phyloP scores from a whole-genome alignment of 345 rosid species.

The Isatis tinctoria region DNA sequence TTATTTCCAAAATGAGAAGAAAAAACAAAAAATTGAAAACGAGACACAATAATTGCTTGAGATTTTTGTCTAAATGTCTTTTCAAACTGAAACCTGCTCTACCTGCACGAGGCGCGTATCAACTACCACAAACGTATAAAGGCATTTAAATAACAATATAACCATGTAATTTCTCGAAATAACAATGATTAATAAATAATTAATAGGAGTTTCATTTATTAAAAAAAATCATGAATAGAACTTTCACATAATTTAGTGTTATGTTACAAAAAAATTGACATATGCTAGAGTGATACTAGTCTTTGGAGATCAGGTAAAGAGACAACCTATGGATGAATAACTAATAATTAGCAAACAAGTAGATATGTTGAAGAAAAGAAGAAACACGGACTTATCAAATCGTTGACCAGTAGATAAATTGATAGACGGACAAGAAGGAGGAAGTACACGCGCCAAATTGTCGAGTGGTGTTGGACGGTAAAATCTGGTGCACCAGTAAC shows the following conservation, averaged over 20 bases:
- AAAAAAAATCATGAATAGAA: background rate
- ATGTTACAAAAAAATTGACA: background rate
- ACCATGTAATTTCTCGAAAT: background rate
- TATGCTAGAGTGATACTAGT: background rate
- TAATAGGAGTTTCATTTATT: background rate
- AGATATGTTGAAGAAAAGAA: background rate
- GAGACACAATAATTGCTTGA: conserved; percentile 20
- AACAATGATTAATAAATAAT: background rate
- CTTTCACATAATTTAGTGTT: background rate
- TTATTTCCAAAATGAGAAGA: background rate
- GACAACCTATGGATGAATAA: background rate
- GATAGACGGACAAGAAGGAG: background rate
- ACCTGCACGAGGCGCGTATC: background rate
- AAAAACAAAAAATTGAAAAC: background rate
- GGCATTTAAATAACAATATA: background rate
- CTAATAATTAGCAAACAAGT: background rate
- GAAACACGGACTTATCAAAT: background rate
- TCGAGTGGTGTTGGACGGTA: background rate
- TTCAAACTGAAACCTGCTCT: conserved; percentile 1
- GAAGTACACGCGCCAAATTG: conserved; percentile 2
- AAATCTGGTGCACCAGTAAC: conserved; percentile 17
- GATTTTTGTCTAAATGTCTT: conserved; percentile 10
- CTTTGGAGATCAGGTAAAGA: background rate
- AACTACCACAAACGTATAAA: background rate
- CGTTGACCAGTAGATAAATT: background rate